phyloP scores from a whole-genome alignment of 768 basidiomycete genomes.

The Macrocybe gigantea region DNA sequence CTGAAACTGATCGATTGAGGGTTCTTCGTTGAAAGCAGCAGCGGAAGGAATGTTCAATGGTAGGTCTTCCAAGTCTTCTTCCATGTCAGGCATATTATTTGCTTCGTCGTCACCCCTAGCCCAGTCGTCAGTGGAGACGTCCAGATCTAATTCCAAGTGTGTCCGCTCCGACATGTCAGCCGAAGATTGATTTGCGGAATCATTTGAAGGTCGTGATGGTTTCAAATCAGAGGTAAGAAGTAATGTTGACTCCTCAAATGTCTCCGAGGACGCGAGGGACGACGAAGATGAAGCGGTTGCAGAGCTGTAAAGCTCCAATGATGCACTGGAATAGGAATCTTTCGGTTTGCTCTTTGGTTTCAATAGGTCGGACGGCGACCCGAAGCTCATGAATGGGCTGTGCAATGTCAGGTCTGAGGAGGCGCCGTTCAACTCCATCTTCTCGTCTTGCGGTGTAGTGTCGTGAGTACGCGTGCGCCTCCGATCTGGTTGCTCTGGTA shows the following conservation, averaged over 20 bases:
- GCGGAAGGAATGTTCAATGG: constrained; percentile 12
- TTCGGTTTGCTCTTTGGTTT: no score
- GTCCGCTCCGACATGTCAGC: constrained; percentile 5
- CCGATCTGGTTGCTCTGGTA: no score
- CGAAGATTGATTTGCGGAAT: not conserved
- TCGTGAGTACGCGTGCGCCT: no score
- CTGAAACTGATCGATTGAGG: no score
- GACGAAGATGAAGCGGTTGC: not conserved
- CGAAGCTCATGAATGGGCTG: no score
- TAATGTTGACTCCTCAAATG: constrained; percentile 15
- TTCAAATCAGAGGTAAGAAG: constrained; percentile 5
- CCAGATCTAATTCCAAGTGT: constrained; percentile 20
- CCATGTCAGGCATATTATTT: constrained; percentile 8
- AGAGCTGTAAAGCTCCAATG: constrained; percentile 10
- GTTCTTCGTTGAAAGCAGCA: no score
- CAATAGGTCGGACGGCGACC: no score
- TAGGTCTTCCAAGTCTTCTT: constrained; percentile 21
- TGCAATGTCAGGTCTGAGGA: no score
- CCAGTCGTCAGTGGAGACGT: constrained; percentile 50
- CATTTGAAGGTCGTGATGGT: constrained; percentile 1
- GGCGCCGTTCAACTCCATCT: no score
- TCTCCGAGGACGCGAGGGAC: not conserved
- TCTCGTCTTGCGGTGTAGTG: no score
- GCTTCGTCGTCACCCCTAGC: constrained; percentile 65
- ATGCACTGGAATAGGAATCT: not conserved